phyloP scores from a whole-genome alignment of 2,329 filamentous ascomycete species.

The Paecilomyces formosus region DNA sequence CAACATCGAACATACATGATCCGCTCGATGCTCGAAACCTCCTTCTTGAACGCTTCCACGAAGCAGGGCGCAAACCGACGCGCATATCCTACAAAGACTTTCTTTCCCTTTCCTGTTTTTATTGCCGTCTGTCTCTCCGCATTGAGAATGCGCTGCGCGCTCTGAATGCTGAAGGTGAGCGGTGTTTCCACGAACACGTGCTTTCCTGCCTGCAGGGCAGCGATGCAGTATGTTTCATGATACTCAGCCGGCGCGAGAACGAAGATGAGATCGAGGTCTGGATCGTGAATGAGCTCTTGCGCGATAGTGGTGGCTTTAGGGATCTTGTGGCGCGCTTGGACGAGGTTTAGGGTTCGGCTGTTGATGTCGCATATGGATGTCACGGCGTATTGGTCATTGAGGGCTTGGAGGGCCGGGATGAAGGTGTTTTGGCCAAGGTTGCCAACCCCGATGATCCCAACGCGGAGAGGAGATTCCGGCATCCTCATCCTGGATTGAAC shows the following conservation, averaged over 20 bases:
- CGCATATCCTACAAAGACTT: constrained; percentile 55
- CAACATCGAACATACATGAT: constrained; percentile 49
- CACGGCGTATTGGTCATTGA: constrained; percentile 39
- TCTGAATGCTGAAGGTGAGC: constrained; percentile 42
- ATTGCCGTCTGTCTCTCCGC: constrained; percentile 37
- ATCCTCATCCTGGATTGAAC: not conserved
- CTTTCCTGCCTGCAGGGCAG: constrained; percentile 49
- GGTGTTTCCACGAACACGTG: constrained; percentile 56
- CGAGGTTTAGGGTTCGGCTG: constrained; percentile 2
- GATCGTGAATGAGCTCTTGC: constrained; percentile 34
- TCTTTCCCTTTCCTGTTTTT: constrained; percentile 21
- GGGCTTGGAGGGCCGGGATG: constrained; percentile 42
- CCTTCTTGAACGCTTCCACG: constrained; percentile 43
- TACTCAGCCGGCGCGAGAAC: constrained; percentile 48
- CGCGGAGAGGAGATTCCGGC: constrained; percentile 13
- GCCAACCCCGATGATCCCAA: constrained; percentile 29
- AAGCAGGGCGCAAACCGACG: constrained; percentile 54
- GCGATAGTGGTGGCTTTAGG: constrained; percentile 28
- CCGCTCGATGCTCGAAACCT: constrained; percentile 44
- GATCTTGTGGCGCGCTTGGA: constrained; percentile 10
- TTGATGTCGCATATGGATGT: constrained; percentile 46
- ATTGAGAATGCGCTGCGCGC: constrained; percentile 40
- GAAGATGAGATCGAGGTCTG: constrained; percentile 47
- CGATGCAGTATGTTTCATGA: constrained; percentile 46
- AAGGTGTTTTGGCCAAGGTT: constrained; percentile 48